Percentiles rank a stretch among this genome's conserved stretches.
phyloP scores from a whole-genome alignment of 208 protist genomes.

The Leishmania arabica region DNA sequence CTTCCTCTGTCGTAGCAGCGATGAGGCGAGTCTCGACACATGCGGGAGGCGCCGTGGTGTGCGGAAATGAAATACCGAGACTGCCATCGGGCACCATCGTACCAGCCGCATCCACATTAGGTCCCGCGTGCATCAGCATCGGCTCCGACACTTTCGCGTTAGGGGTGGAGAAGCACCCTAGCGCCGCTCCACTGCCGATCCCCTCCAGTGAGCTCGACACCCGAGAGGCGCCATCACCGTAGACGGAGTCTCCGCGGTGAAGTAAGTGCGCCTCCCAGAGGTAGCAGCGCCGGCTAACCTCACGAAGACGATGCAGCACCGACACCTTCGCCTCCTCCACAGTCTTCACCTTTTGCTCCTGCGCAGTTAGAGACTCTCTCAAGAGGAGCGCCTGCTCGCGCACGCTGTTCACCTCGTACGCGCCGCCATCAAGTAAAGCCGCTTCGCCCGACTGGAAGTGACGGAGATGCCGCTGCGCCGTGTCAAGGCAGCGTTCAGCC shows the following conservation, averaged over 20 bases:
- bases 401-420: constrained; percentile 65
- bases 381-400: constrained; percentile 71
- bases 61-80: not conserved
- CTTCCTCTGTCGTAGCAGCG: not conserved
- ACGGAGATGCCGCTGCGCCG: constrained; percentile 48
- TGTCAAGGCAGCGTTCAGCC: constrained; percentile 34
- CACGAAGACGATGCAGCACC: constrained; percentile 38
- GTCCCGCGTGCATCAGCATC: not conserved
- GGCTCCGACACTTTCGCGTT: not conserved
- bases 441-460: constrained; percentile 74
- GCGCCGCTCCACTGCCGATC: not conserved
- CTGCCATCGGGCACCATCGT: not conserved
- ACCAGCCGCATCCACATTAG: not conserved
- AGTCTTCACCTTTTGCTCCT: constrained; percentile 69
- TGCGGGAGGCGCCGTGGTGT: not conserved
- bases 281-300: constrained; percentile 36
- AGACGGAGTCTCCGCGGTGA: not conserved
- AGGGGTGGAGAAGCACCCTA: not conserved
- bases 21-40: not conserved
- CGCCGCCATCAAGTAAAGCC: constrained; percentile 58
- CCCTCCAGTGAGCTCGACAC: not conserved
- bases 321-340: constrained; percentile 46
- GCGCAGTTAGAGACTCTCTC: constrained; percentile 70
- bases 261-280: constrained; percentile 61
- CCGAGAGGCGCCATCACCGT: not conserved